Evolutionary conservation across 805 yeast species (phyloP).

Genomic region (Zygosaccharomyces gambellarensis): DNA sequence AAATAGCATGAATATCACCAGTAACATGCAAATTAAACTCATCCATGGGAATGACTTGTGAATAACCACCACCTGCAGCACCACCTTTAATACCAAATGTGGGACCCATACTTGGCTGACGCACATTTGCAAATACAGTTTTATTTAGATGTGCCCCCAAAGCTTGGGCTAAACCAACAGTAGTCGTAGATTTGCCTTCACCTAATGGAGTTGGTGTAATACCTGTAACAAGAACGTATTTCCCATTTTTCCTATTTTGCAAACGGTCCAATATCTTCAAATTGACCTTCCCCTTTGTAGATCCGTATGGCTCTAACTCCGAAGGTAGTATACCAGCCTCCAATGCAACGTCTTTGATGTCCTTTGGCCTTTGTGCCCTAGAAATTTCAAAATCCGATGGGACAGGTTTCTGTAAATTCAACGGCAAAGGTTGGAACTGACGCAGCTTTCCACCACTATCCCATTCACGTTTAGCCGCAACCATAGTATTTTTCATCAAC

Average conservation of each 20-base stretch:
- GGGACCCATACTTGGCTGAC: conserved; percentile 89
- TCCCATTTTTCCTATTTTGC: conserved; percentile 56
- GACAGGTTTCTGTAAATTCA: conserved; percentile 58
- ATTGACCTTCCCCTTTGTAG: conserved; percentile 71
- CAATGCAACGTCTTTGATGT: conserved; percentile 59
- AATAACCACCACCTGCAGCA: conserved; percentile 88
- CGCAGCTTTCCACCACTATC: conserved; percentile 24
- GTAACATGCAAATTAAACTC: conserved; percentile 83
- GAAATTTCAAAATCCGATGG: conserved; percentile 81
- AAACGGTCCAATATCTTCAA: conserved; percentile 59
- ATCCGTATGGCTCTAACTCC: conserved; percentile 72
- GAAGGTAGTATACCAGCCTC: conserved; percentile 64
- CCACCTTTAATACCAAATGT: conserved; percentile 87
- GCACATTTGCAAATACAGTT: conserved; percentile 71
- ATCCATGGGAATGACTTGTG: conserved; percentile 86
- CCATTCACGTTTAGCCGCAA: conserved; percentile 54
- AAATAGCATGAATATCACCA: conserved; percentile 82
- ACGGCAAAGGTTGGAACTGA: conserved; percentile 47
- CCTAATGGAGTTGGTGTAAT: conserved; percentile 84
- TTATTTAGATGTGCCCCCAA: conserved; percentile 68
- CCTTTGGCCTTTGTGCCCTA: conserved; percentile 67
- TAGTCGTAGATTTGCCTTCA: conserved; percentile 81
- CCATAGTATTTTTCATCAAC: conserved; percentile 65
- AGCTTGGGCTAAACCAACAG: conserved; percentile 78
- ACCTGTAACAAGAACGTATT: conserved; percentile 74